Percentiles rank a stretch among this genome's conserved stretches.
Evolutionary conservation across 2,329 filamentous ascomycete species (phyloP).

Genomic region (Microdochium trichocladiopsis): DNA sequence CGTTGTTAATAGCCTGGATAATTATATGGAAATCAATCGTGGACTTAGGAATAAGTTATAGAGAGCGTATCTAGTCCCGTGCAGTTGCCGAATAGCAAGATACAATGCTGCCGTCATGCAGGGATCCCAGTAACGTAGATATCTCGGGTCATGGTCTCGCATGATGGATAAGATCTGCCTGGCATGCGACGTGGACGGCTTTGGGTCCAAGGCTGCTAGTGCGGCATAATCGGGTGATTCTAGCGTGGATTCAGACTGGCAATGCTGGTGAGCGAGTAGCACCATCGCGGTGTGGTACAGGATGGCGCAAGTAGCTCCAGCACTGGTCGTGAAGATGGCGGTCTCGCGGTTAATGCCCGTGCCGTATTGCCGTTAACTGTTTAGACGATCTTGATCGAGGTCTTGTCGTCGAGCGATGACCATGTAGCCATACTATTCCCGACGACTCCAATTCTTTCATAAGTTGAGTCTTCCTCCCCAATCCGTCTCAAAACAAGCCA

Average conservation of each 20-base stretch:
- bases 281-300: neutral
- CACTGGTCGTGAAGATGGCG: neutral
- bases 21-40: too few species aligned
- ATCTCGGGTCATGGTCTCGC: neutral
- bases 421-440: neutral
- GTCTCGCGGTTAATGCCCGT: neutral
- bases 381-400: neutral
- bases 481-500: constrained; percentile 6
- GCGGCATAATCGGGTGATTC: neutral
- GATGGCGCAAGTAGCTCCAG: neutral
- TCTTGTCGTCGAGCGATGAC: neutral
- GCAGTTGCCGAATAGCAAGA: neutral
- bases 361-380: neutral
- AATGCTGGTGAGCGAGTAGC: neutral
- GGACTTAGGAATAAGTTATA: too few species aligned
- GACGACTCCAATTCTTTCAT: constrained; percentile 6
- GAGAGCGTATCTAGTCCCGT: too few species aligned
- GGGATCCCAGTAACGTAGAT: neutral
- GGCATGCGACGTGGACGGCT: neutral
- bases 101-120: neutral
- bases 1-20: too few species aligned
- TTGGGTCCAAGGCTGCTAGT: neutral
- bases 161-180: neutral
- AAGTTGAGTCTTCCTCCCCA: constrained; percentile 1
- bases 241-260: neutral